Evolutionary conservation across 2,329 filamentous ascomycete species (phyloP).

Genomic region (Capronia epimyces): DNA sequence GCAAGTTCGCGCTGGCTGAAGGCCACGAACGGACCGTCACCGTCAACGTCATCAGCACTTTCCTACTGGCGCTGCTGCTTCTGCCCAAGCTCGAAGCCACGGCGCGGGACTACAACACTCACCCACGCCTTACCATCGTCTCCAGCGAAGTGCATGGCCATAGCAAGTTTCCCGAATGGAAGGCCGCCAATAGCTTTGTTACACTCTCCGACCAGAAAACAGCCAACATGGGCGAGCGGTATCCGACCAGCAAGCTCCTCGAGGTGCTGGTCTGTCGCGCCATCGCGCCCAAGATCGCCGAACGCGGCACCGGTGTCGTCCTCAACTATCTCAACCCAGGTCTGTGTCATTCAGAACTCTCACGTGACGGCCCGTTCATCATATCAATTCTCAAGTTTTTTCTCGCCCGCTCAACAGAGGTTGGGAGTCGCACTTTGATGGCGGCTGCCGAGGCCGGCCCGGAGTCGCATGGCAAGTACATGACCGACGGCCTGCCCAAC

Average conservation of each 20-base stretch:
- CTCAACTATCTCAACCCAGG: constrained; percentile 52
- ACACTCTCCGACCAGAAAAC: constrained; percentile 35
- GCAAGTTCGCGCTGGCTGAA: constrained; percentile 36
- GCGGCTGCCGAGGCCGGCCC: constrained; percentile 36
- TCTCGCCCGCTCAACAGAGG: constrained; percentile 44
- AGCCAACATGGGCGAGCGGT: constrained; percentile 40
- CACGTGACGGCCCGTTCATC: constrained; percentile 33
- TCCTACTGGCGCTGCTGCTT: constrained; percentile 47
- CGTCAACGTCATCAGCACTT: constrained; percentile 51
- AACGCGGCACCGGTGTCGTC: constrained; percentile 39
- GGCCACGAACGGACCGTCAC: constrained; percentile 48
- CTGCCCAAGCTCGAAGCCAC: constrained; percentile 49
- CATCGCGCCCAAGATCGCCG: constrained; percentile 13
- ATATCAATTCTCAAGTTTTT: constrained; percentile 33
- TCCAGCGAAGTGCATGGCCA: constrained; percentile 42
- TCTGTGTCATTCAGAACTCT: constrained; percentile 47
- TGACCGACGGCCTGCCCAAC: constrained; percentile 35
- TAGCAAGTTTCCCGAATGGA: constrained; percentile 37
- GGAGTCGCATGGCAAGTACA: constrained; percentile 46
- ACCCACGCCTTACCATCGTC: constrained; percentile 37
- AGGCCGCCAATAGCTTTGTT: constrained; percentile 35
- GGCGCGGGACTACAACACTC: constrained; percentile 31
- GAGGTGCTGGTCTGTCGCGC: constrained; percentile 44
- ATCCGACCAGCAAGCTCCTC: constrained; percentile 46
- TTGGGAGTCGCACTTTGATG: constrained; percentile 45